Percentiles rank a stretch among this genome's conserved stretches.
phyloP scores from a whole-genome alignment of 768 basidiomycete genomes.

The Auriculariales sp. region DNA sequence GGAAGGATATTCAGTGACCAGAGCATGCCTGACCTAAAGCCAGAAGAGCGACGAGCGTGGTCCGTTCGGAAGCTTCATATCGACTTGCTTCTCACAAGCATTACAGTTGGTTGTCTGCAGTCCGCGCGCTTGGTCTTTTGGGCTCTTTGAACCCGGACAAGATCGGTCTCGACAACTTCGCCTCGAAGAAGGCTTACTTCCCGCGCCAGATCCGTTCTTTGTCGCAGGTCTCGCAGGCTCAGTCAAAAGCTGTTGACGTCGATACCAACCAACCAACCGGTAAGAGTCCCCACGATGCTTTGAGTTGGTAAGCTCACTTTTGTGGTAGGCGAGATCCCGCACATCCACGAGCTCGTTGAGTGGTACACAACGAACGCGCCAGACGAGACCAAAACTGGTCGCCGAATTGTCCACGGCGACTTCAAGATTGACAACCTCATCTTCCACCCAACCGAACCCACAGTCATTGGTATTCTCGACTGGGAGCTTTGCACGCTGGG shows the following conservation, averaged over 20 bases:
- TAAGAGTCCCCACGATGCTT: slow-evolving; percentile 6
- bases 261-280: slow-evolving; percentile 37
- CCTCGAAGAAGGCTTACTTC: slow-evolving; percentile 69
- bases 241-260: slow-evolving; percentile 52
- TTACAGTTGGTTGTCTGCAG: slow-evolving; percentile 62
- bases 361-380: slow-evolving; percentile 72
- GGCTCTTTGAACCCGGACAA: slow-evolving; percentile 45
- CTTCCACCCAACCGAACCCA: slow-evolving; percentile 84
- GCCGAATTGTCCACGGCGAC: slow-evolving; percentile 91
- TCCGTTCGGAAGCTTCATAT: slow-evolving; percentile 18
- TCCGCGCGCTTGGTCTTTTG: slow-evolving; percentile 55
- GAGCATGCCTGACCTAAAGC: slow-evolving; percentile 53
- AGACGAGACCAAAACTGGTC: slow-evolving; percentile 57
- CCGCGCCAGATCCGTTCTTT: slow-evolving; percentile 88
- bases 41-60: slow-evolving; percentile 57
- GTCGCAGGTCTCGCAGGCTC: slow-evolving; percentile 64
- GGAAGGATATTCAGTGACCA: slow-evolving; percentile 85
- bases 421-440: slow-evolving; percentile 97
- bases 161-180: slow-evolving; percentile 59
- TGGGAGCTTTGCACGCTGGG: slow-evolving; percentile 97
- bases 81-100: neutral
- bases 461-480: slow-evolving; percentile 88
- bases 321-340: slow-evolving; percentile 54
- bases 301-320: neutral
- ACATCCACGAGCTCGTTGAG: slow-evolving; percentile 49